Evolutionary conservation across 2,329 filamentous ascomycete genomes (phyloP).

Genomic region (Ceratocystis papillata): DNA sequence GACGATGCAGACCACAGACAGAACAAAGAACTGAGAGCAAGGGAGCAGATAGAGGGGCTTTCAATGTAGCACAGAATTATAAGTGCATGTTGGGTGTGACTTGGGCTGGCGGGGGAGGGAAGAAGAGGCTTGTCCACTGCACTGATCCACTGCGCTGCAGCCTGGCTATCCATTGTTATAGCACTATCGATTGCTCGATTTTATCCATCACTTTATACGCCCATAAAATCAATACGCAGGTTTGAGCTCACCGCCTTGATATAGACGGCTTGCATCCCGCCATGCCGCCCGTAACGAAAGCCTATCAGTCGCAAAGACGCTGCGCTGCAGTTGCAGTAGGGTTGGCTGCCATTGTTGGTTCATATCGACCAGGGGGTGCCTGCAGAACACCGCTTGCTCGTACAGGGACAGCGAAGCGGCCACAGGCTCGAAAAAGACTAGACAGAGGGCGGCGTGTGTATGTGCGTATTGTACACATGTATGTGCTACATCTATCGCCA

Average conservation of each 20-base stretch:
- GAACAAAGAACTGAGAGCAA: not conserved
- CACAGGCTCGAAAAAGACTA: not conserved
- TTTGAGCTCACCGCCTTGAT: constrained; percentile 9
- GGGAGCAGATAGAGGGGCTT: not conserved
- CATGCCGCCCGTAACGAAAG: not conserved
- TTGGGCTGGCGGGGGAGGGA: not conserved
- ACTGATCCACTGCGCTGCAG: not conserved
- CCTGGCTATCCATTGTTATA: not conserved
- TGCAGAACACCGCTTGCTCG: not conserved
- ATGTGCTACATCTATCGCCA: not conserved
- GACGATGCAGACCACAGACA: no score
- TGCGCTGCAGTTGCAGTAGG: not conserved
- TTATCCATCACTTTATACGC: not conserved
- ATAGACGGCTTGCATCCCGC: not conserved
- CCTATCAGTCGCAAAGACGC: not conserved
- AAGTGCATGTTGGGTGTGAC: not conserved
- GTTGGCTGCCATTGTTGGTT: not conserved
- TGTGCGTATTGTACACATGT: constrained; percentile 9
- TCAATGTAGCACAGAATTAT: not conserved
- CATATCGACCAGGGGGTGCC: not conserved
- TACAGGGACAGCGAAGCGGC: not conserved
- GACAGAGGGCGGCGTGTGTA: not conserved
- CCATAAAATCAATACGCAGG: no score
- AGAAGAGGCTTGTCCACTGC: not conserved
- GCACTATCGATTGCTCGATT: not conserved